Percentiles rank a stretch among this genome's conserved stretches.
These are phyloP conservation scores for Escallonia rubra DNA, from an alignment of 129 eudicot species.

Conservation along the genomic window DNA sequence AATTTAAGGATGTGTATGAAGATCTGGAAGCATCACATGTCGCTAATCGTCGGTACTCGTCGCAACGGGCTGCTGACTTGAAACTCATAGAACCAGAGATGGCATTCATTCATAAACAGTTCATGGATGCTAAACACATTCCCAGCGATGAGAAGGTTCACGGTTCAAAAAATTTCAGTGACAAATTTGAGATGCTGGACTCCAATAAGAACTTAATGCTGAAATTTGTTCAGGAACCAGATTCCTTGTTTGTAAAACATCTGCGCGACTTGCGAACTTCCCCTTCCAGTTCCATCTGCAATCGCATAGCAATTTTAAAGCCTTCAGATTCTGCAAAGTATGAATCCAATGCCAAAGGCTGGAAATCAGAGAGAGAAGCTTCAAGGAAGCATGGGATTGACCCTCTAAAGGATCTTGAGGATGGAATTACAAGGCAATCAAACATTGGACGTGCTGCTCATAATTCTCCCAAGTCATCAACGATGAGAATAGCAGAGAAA, in stretches of 20 bases:
- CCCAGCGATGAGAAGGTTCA: conserved; percentile 42
- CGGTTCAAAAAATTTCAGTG: conserved; percentile 44
- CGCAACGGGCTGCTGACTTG: conserved; percentile 27
- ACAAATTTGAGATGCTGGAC: conserved; percentile 37
- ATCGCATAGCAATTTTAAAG: conserved; percentile 46
- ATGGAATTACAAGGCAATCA: conserved; percentile 23
- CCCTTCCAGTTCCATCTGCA: conserved; percentile 35
- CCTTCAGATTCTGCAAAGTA: conserved; percentile 39
- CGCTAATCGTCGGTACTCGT: conserved; percentile 25
- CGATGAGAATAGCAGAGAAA: conserved; percentile 23
- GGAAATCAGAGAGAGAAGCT: conserved; percentile 37
- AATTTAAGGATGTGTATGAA: conserved; percentile 82
- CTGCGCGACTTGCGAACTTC: conserved; percentile 36
- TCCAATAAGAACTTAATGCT: conserved; percentile 53
- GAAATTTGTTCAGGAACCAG: conserved; percentile 53
- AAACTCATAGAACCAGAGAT: conserved; percentile 44
- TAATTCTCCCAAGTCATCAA: conserved; percentile 24
- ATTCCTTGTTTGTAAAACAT: conserved; percentile 51
- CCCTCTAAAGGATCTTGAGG: conserved; percentile 27
- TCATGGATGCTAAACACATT: conserved; percentile 27
- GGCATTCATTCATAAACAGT: conserved; percentile 47
- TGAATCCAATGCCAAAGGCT: conserved; percentile 40
- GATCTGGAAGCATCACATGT: conserved; percentile 65
- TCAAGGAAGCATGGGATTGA: conserved; percentile 26
- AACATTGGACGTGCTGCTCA: conserved; percentile 12